Base-by-base conservation (phyloP, 2,329 filamentous ascomycete species). In the Aulographum hederae region DNA sequence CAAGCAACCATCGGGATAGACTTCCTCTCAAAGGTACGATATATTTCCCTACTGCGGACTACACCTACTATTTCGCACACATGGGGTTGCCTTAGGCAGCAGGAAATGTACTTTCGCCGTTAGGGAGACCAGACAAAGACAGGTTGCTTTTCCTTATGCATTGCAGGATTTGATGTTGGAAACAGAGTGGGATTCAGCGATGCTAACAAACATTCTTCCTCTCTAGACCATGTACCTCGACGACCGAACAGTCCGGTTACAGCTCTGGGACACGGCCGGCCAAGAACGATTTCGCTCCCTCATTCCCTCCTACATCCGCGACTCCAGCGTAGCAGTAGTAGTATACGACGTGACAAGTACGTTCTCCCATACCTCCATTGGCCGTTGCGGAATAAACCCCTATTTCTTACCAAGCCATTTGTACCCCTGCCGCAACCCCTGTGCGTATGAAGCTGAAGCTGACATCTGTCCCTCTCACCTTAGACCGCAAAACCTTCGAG, bases 1-100 rank as follows among this genome's bases (percentile, higher is more conserved):
- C 89, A 98, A 60, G 89, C 89, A 35, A 98, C 89, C 25, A 95
- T 98, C 51, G 89, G 89, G 50, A 98, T 98, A 62, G 89, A 98
- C 60, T 98, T 98, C 53, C 72, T 98, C 43, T 94, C 85, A 50
- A 98, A 98, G 77, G 82, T 80, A 65, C 53, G 57, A n/a, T 38
- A 20, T 28, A 14, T 32, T 30, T 18, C 10, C 4, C n/a, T 6
- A 29, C 15, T 11, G 27, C 13, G 28, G 18, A 36, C 8, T 14
- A 16, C n/a, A n/a, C n/a, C n/a, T 8, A n/a, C n/a, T 25, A 25
- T 26, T 25, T 29, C 4, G 13, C 13, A 16, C 8, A 31, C 17
- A 19, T 15, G n/a, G 18, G n/a, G 11, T 30, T 18, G 19, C 20
- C 12, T 8, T 8, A 25, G 21, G n/a, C 21, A 25, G 8, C 8